Conservation (phyloP, 345 rosid genomes). For the Crucihimalaya himalaica region DNA sequence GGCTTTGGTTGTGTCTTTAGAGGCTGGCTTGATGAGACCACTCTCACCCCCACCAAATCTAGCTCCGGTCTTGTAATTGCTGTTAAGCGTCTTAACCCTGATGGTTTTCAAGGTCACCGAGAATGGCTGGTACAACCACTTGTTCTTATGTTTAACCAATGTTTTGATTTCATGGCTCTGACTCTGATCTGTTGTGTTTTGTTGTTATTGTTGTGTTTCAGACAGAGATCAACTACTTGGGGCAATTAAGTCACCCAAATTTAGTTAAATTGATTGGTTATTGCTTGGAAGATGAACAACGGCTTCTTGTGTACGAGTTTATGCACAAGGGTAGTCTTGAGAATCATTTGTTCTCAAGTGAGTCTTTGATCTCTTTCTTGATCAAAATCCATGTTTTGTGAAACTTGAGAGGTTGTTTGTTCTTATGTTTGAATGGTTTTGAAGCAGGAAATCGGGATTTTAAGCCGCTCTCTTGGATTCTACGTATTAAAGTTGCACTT, state of each 20-base stretch:
- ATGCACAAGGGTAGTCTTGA: slow-evolving; percentile 96
- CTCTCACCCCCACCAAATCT: slow-evolving; percentile 70
- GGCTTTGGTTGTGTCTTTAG: slow-evolving; percentile 93
- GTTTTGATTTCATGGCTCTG: neutral
- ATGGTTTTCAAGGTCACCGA: slow-evolving; percentile 84
- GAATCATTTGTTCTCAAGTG: slow-evolving; percentile 82
- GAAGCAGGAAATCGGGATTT: slow-evolving; percentile 55
- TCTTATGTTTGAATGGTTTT: slow-evolving; percentile 21
- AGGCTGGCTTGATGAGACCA: slow-evolving; percentile 87
- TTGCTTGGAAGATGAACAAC: slow-evolving; percentile 92
- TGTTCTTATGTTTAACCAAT: neutral
- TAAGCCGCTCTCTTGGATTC: slow-evolving; percentile 85
- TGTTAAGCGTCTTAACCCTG: slow-evolving; percentile 88
- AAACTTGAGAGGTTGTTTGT: neutral
- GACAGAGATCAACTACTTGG: slow-evolving; percentile 91
- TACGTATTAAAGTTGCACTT: slow-evolving; percentile 79
- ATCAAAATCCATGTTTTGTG: neutral
- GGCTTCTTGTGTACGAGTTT: slow-evolving; percentile 91
- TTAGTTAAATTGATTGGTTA: slow-evolving; percentile 85
- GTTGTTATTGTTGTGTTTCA: slow-evolving; percentile 26
- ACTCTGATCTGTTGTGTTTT: slow-evolving; percentile 1
- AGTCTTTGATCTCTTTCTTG: slow-evolving; percentile 33
- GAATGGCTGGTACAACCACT: slow-evolving; percentile 82
- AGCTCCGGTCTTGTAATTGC: slow-evolving; percentile 86
- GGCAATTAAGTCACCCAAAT: slow-evolving; percentile 81